Evolutionary conservation across 2,329 filamentous ascomycete species (phyloP), one percentile per base, ranked within the genome.

Genomic region (Aspergillus ochraceus): DNA sequence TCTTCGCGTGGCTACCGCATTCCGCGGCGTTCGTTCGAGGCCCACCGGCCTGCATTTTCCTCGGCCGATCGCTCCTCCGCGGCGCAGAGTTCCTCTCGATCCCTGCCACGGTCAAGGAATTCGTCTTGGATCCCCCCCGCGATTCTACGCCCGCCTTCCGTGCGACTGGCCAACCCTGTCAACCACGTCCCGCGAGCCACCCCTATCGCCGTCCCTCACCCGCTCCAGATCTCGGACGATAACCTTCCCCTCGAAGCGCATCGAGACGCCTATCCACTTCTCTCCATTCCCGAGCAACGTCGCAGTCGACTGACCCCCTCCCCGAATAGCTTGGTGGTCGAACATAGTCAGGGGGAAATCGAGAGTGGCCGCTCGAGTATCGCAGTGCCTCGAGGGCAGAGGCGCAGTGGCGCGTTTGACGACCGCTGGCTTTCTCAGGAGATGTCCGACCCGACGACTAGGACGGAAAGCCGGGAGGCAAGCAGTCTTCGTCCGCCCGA

Each of bases 141-240:
- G 61, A 68, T 72, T 64, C 60, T 66, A 58, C 68, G 71, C 47
- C 72, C 74, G 32, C 77, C 80, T 57, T 77, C 81, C 36, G 81
- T 83, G 56, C 79, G 84, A 59, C 80, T 87, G 62, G 86, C 84
- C 76, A 87, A 87, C 71, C 85, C 85, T 42, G 79, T 85, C 68
- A 87, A 88, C 70, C 81, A 84, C 74, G 83, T 85, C 52, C 85
- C 84, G 46, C 82, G 83, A 60, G 75, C 77, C 32, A 82, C 81
- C 52, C 80, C 81, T 58, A 72, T 83, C 42, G 76, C 76, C 20
- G 66, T 82, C 55, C 70, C 75, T 29, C 73, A 74, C 52, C 66
- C 73, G 42, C 66, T 58, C n/a, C 62, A 66, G 55, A 60, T 50
- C 57, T 74, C 71, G 6, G 68, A 72, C 69, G 74, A 76, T 60